Conservation (phyloP, 2,329 filamentous ascomycete genomes). For the Penicillium decumbens region DNA sequence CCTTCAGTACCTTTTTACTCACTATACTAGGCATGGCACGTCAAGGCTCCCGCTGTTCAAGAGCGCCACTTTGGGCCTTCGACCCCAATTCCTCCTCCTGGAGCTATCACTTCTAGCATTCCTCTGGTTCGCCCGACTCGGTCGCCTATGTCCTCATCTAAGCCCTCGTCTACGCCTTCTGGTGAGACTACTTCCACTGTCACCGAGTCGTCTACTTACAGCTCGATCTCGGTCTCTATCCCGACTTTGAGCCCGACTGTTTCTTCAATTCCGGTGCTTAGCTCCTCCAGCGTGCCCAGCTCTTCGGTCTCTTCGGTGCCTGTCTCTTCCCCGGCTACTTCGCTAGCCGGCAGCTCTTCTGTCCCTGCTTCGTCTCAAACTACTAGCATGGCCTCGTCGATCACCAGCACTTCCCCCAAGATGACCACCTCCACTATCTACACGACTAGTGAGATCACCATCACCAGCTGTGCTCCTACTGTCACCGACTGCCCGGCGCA, state of each 20-base stretch:
- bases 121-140: not conserved
- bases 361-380: constrained; percentile 13
- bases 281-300: too few species aligned
- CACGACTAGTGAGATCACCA: constrained; percentile 35
- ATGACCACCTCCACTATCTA: constrained; percentile 38
- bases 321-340: not conserved
- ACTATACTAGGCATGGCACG: not conserved
- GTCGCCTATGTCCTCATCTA: not conserved
- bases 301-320: not conserved
- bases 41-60: not conserved
- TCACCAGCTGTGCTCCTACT: constrained; percentile 39
- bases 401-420: constrained; percentile 17
- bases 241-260: not conserved
- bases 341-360: not conserved
- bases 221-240: not conserved
- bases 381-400: constrained; percentile 9
- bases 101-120: not conserved
- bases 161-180: not conserved
- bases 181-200: not conserved
- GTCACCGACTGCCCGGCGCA: constrained; percentile 51
- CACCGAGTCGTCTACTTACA: not conserved
- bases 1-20: not conserved
- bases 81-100: not conserved
- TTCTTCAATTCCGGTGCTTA: too few species aligned
- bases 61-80: not conserved